Percentiles rank a stretch among this genome's conserved stretches.
These are phyloP conservation scores for Geosmithia flava DNA, from an alignment of 2,329 filamentous ascomycete species.

Conservation along the genomic window DNA sequence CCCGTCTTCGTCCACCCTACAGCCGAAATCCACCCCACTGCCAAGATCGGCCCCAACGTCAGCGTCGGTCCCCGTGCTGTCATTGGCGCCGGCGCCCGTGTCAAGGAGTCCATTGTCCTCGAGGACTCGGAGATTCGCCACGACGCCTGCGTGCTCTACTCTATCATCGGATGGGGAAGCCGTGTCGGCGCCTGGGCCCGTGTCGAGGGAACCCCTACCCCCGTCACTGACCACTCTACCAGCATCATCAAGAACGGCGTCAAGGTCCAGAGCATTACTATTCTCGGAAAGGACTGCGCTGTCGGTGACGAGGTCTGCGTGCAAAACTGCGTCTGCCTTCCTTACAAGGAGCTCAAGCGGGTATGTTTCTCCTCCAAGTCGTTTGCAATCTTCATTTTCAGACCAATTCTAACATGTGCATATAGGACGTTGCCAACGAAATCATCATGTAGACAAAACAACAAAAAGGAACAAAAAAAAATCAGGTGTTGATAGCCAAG, in stretches of 20 bases:
- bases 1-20: slow-evolving; percentile 94
- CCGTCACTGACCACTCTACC: slow-evolving; percentile 77
- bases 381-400: not conserved
- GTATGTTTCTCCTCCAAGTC: slow-evolving; percentile 37
- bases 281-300: slow-evolving; percentile 88
- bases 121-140: slow-evolving; percentile 95
- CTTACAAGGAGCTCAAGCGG: slow-evolving; percentile 95
- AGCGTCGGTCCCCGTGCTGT: slow-evolving; percentile 83
- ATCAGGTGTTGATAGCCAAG: not conserved
- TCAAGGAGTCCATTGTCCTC: slow-evolving; percentile 93
- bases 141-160: slow-evolving; percentile 88
- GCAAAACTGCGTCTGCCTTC: slow-evolving; percentile 95
- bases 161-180: slow-evolving; percentile 95
- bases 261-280: slow-evolving; percentile 97
- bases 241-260: slow-evolving; percentile 96
- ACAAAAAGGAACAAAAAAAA: not conserved
- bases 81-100: slow-evolving; percentile 74
- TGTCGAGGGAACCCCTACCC: slow-evolving; percentile 88
- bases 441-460: slow-evolving; percentile 69
- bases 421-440: slow-evolving; percentile 68
- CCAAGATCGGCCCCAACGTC: slow-evolving; percentile 94
- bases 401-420: not conserved
- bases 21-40: slow-evolving; percentile 81
- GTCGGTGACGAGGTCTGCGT: slow-evolving; percentile 92
- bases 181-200: slow-evolving; percentile 95